Conservation (phyloP, 805 yeast species). For the Blastobotrys mokoenaii region DNA sequence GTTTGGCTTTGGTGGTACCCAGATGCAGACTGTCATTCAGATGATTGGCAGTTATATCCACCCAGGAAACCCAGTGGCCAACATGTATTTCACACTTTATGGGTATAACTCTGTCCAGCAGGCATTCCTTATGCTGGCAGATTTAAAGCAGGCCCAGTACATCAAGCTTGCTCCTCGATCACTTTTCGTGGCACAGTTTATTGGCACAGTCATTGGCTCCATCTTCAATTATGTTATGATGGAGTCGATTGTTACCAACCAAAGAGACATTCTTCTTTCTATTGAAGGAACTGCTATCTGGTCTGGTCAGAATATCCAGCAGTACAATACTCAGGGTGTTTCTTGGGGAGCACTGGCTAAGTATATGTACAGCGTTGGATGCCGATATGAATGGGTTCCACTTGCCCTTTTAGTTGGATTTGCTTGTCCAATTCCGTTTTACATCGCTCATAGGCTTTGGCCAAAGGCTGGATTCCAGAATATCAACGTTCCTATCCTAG, state of each 20-base stretch:
- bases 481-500: conserved; percentile 23
- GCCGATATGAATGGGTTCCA: conserved; percentile 28
- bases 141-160: conserved; percentile 48
- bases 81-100: conserved; percentile 42
- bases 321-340: conserved; percentile 31
- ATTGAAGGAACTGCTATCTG: conserved; percentile 29
- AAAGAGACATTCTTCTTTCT: conserved; percentile 21
- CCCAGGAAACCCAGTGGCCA: conserved; percentile 48
- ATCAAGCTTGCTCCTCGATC: conserved; percentile 52
- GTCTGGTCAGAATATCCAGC: conserved; percentile 32
- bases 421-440: conserved; percentile 26
- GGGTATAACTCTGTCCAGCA: conserved; percentile 56
- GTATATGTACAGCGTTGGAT: conserved; percentile 25
- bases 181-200: conserved; percentile 40
- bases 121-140: conserved; percentile 51
- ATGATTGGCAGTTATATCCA: conserved; percentile 49
- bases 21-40: conserved; percentile 37
- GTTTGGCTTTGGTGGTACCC: conserved; percentile 39
- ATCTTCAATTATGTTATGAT: conserved; percentile 25
- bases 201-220: conserved; percentile 23
- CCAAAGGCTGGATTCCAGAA: conserved; percentile 26
- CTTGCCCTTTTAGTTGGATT: conserved; percentile 25
- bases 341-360: conserved; percentile 32
- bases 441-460: conserved; percentile 22
- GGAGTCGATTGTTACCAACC: conserved; percentile 28